These are phyloP conservation scores for Chlorella sorokiniana DNA, from an alignment of 139 green algal species.

Conservation along the genomic window DNA sequence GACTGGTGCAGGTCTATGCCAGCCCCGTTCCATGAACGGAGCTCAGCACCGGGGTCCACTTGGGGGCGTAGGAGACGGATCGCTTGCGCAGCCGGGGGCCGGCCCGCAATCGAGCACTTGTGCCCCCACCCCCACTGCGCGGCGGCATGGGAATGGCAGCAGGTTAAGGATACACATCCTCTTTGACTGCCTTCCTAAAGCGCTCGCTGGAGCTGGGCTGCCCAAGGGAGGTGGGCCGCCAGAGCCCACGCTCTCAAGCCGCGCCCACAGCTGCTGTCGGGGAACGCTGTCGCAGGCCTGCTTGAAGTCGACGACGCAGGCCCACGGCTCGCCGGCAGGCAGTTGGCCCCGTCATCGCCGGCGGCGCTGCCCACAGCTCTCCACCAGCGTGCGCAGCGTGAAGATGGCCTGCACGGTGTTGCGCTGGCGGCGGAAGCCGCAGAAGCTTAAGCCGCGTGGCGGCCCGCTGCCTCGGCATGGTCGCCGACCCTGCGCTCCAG, in stretches of 20 bases:
- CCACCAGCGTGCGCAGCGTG: not conserved
- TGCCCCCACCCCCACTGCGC: too few species aligned
- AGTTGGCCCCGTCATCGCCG: not conserved
- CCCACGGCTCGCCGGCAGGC: not conserved
- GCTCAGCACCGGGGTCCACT: too few species aligned
- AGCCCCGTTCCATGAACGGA: too few species aligned
- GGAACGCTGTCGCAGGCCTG: conserved; percentile 8
- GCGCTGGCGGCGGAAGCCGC: not conserved
- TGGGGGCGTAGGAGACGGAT: too few species aligned
- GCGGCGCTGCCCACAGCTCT: not conserved
- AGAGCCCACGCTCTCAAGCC: not conserved
- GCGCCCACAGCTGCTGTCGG: not conserved
- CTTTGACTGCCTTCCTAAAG: too few species aligned
- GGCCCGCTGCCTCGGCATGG: not conserved
- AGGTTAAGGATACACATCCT: too few species aligned
- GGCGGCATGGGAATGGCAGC: too few species aligned
- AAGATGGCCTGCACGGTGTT: conserved; percentile 3
- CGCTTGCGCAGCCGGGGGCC: too few species aligned
- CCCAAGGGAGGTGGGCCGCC: too few species aligned
- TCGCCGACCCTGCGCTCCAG: not conserved
- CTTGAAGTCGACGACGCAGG: conserved; percentile 11
- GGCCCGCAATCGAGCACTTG: too few species aligned
- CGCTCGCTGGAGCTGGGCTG: too few species aligned
- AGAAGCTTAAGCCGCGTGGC: not conserved
- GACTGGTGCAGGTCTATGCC: too few species aligned